Evolutionary conservation across 148 eudicot genomes (phyloP).

Genomic region (Rheum nobile): DNA sequence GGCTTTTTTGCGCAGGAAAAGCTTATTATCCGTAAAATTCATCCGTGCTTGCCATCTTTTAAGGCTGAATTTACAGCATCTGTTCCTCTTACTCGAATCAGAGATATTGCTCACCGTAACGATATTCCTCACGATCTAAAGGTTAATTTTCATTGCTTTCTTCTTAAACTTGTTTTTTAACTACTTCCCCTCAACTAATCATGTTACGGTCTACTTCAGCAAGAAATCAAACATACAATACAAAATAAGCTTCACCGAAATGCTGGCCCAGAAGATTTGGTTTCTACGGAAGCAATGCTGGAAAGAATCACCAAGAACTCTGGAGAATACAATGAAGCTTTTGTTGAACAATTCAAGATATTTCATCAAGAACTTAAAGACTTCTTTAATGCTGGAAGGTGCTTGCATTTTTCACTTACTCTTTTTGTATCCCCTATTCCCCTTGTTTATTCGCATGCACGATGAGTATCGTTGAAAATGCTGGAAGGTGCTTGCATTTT

Average conservation of each 20-base stretch:
- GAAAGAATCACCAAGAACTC: conserved; percentile 69
- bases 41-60: conserved; percentile 93
- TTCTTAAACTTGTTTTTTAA: neutral
- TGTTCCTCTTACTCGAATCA: conserved; percentile 90
- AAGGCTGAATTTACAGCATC: conserved; percentile 98
- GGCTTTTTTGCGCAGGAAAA: conserved; percentile 47
- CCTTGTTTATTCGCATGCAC: neutral
- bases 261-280: conserved; percentile 99
- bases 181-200: neutral
- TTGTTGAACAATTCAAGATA: conserved; percentile 86
- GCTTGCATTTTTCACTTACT: neutral
- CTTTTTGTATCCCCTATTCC: neutral
- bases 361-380: conserved; percentile 88
- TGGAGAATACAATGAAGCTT: conserved; percentile 75
- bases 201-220: conserved; percentile 33
- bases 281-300: conserved; percentile 94
- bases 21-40: conserved; percentile 90
- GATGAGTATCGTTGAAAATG: conserved; percentile 26
- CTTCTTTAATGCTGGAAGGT: conserved; percentile 99
- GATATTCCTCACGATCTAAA: conserved; percentile 98
- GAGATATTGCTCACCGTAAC: conserved; percentile 93
- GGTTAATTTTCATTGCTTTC: conserved; percentile 28
- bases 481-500: conserved; percentile 58
- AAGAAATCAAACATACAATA: conserved; percentile 99
- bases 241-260: conserved; percentile 97